Conservation (phyloP, 345 rosid genomes). For the Populus nigra region DNA sequence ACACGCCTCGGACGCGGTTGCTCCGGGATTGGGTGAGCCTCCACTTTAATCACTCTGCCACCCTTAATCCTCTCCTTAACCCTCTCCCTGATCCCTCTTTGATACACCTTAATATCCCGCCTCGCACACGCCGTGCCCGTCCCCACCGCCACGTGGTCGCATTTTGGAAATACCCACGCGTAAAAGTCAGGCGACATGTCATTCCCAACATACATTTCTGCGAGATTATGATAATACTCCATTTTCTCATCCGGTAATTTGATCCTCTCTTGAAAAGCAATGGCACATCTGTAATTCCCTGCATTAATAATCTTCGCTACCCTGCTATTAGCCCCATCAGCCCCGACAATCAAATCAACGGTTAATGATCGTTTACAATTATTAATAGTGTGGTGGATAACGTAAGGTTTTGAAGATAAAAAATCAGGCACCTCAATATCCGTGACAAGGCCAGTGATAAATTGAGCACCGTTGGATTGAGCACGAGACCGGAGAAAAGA, state of each 20-base stretch:
- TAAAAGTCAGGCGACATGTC: slow-evolving; percentile 80
- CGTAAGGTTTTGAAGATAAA: slow-evolving; percentile 40
- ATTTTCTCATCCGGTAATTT: slow-evolving; percentile 55
- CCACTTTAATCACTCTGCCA: slow-evolving; percentile 58
- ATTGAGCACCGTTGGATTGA: slow-evolving; percentile 43
- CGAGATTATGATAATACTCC: slow-evolving; percentile 57
- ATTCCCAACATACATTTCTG: slow-evolving; percentile 65
- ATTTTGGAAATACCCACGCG: slow-evolving; percentile 74
- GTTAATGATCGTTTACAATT: slow-evolving; percentile 33
- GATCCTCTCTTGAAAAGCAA: slow-evolving; percentile 72
- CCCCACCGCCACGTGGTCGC: slow-evolving; percentile 79
- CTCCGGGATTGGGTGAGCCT: slow-evolving; percentile 77
- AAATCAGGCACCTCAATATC: slow-evolving; percentile 46
- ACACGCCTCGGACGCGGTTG: slow-evolving; percentile 57
- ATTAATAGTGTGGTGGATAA: slow-evolving; percentile 45
- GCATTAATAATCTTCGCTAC: slow-evolving; percentile 57
- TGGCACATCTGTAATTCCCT: slow-evolving; percentile 53
- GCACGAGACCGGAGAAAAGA: slow-evolving; percentile 66
- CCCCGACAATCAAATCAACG: slow-evolving; percentile 57
- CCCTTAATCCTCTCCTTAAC: slow-evolving; percentile 47
- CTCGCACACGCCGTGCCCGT: slow-evolving; percentile 52
- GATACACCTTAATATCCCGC: slow-evolving; percentile 41
- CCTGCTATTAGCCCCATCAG: slow-evolving; percentile 68
- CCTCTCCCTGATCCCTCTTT: slow-evolving; percentile 46
- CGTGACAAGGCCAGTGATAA: slow-evolving; percentile 52